Evolutionary conservation across 2,329 filamentous ascomycete species (phyloP), one percentile per base, ranked within the genome.

Genomic region (Cadophora luteo-olivacea): DNA sequence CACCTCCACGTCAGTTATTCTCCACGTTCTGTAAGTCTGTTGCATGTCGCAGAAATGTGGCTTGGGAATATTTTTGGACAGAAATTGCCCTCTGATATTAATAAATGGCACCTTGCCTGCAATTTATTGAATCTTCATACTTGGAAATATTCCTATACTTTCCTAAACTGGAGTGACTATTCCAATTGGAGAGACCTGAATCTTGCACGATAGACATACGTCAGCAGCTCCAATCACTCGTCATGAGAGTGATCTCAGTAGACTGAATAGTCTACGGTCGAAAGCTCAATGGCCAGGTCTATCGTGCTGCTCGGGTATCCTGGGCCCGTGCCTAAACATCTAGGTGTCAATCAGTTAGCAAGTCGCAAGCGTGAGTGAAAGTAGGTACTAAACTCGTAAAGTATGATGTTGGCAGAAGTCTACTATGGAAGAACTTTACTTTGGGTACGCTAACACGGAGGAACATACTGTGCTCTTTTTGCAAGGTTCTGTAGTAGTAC

Each of bases 41-140:
- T 58, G 55, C 55, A 58, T 16, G 19, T 58, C 55, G 55, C 33
- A 58, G 55, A 24, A 58, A 14, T 58, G 55, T 58, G 55, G 55
- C 55, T 58, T 58, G 33, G 9, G 41, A n/a, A 4, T 4, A 24
- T 22, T 7, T 12, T 32, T 14, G 33, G 32, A 24, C 19, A 24
- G 36, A 3, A 9, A 36, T 5, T 32, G 11, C 9, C 14, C 51
- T 54, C 11, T 19, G 51, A 54, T 45, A 14, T 1, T 14, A 7
- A 38, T 5, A 45, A 19, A 45, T 4, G 4, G 16, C 12, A 45
- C 4, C 11, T 14, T 14, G 12, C 16, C 14, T 16, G 16, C 41
- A 45, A 16, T 14, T 45, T 6, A 45, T 45, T 16, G 6, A 16
- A 7, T 38, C 36, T 38, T n/a, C n/a, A n/a, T 38, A 14, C 8